Conservation (phyloP, 176 grass and related monocot species). For the Ensete glaucum region DNA sequence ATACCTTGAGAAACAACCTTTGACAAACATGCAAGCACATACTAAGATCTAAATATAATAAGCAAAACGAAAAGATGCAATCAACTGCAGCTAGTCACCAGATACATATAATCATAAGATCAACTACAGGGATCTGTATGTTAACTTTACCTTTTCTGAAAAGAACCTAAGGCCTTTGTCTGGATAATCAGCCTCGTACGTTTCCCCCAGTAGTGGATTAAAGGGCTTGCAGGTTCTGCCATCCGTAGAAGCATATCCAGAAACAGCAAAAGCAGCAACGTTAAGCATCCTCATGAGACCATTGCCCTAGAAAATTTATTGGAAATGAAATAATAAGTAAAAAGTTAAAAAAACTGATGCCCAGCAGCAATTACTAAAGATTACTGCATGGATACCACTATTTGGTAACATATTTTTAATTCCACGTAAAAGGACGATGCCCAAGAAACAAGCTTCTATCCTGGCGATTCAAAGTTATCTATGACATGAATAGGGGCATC, state of each 20-base stretch:
- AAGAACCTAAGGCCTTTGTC: slow-evolving; percentile 97
- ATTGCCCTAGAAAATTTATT: slow-evolving; percentile 44
- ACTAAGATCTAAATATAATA: too few relatives aligned
- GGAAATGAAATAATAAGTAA: background rate
- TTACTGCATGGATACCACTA: background rate
- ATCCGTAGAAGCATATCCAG: slow-evolving; percentile 96
- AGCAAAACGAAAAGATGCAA: background rate
- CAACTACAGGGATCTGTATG: background rate
- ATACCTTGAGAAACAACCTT: too few relatives aligned
- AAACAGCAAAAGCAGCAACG: slow-evolving; percentile 98
- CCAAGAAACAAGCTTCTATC: background rate
- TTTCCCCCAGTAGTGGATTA: slow-evolving; percentile 95
- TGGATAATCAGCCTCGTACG: slow-evolving; percentile 93
- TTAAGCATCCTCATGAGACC: slow-evolving; percentile 90
- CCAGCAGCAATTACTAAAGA: background rate
- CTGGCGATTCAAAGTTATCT: too few relatives aligned
- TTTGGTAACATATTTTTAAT: background rate
- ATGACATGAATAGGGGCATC: too few relatives aligned
- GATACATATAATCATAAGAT: background rate
- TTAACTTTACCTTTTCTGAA: slow-evolving; percentile 73
- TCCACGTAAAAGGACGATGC: background rate
- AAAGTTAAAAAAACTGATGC: background rate
- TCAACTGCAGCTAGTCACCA: background rate
- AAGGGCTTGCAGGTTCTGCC: slow-evolving; percentile 96
- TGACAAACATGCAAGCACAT: too few relatives aligned